phyloP scores from a whole-genome alignment of 345 rosid genomes.

The Bruguiera parviflora region DNA sequence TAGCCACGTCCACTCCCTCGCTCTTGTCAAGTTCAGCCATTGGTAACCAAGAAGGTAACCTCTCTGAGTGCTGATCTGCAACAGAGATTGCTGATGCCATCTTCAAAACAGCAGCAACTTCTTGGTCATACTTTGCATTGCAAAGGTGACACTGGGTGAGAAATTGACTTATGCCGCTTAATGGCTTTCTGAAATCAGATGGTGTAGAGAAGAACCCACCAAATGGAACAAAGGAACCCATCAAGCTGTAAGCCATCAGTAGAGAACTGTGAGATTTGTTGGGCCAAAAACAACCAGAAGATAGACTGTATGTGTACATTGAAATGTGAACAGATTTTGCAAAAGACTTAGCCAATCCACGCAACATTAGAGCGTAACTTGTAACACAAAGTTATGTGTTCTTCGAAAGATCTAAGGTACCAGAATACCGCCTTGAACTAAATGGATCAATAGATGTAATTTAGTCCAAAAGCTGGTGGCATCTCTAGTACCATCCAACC shows the following conservation, averaged over 20 bases:
- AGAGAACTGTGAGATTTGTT: conserved; percentile 39
- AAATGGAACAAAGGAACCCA: conserved; percentile 74
- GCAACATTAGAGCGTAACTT: neutral
- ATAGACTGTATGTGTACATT: conserved; percentile 6
- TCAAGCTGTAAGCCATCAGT: conserved; percentile 46
- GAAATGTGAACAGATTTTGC: conserved; percentile 1
- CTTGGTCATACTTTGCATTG: conserved; percentile 58
- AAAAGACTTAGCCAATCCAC: neutral
- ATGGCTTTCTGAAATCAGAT: conserved; percentile 40
- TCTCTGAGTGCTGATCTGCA: conserved; percentile 40
- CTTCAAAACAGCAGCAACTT: conserved; percentile 40
- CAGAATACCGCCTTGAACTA: too few species aligned
- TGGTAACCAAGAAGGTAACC: conserved; percentile 49
- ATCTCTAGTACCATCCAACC: too few species aligned
- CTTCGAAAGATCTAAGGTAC: too few species aligned
- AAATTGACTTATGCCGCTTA: conserved; percentile 29
- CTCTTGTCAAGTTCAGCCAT: conserved; percentile 35
- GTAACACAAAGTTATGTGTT: neutral
- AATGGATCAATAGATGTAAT: too few species aligned
- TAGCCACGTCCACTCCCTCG: conserved; percentile 27
- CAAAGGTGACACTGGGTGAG: conserved; percentile 50
- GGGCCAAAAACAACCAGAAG: conserved; percentile 17
- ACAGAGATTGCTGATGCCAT: conserved; percentile 33
- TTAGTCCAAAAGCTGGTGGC: too few species aligned
- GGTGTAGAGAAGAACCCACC: conserved; percentile 67